A percentile compares a stretch with the other conserved stretches of the same genome.
These are phyloP conservation scores for Lepidium sativum DNA, from an alignment of 345 rosid species.

Conservation along the genomic window DNA sequence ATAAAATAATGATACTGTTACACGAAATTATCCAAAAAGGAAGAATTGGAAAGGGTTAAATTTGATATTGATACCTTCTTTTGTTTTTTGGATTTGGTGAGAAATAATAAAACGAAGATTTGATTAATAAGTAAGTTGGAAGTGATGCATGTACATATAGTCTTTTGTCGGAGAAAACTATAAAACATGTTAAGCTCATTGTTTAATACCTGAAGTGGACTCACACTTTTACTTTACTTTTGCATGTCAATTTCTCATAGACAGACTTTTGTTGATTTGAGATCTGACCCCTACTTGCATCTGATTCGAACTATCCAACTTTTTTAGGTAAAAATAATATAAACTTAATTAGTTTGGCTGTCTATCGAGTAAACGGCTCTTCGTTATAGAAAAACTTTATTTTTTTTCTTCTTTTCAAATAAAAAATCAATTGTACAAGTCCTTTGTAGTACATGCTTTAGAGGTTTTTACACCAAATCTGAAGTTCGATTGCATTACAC, in stretches of 20 bases:
- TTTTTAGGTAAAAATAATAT: too few species aligned
- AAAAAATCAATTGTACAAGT: too few species aligned
- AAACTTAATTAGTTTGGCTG: too few species aligned
- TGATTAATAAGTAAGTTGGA: conserved; percentile 20
- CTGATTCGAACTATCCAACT: not conserved
- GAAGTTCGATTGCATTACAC: too few species aligned
- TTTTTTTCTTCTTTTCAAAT: too few species aligned
- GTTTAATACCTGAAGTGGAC: not conserved
- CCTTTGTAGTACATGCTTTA: too few species aligned
- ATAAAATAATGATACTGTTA: conserved; percentile 7
- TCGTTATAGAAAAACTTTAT: too few species aligned
- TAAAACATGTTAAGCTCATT: not conserved
- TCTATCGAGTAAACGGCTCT: too few species aligned
- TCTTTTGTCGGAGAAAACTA: conserved; percentile 23
- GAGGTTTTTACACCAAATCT: too few species aligned
- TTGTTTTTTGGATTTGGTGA: not conserved
- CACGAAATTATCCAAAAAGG: conserved; percentile 8
- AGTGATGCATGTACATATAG: conserved; percentile 13
- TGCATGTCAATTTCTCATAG: not conserved
- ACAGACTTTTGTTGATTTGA: not conserved
- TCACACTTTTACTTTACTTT: not conserved
- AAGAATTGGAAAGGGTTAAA: not conserved
- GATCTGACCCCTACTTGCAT: not conserved
- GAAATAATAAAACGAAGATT: conserved; percentile 10
- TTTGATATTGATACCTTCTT: not conserved